Conservation (phyloP, 2,329 filamentous ascomycete species). For the Mariannaea elegans region DNA sequence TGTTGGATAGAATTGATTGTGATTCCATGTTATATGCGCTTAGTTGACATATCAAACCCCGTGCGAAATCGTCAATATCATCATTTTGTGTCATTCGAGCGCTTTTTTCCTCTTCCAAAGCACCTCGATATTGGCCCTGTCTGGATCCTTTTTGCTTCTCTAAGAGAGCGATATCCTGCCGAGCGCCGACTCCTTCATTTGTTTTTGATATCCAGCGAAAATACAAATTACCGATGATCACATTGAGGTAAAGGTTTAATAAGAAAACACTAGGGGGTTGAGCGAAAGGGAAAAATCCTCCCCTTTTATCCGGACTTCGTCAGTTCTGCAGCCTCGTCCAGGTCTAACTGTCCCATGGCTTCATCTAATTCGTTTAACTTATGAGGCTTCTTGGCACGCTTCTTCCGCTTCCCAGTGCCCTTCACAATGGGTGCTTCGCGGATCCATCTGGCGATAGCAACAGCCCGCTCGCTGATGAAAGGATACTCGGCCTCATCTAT, state of each 20-base stretch:
- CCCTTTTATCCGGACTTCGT: constrained; percentile 3
- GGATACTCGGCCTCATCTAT: constrained; percentile 75
- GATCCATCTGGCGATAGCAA: constrained; percentile 76
- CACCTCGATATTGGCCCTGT: too few relatives aligned
- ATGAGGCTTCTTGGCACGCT: constrained; percentile 39
- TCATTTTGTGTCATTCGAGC: too few relatives aligned
- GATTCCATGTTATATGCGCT: too few relatives aligned
- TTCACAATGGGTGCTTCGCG: constrained; percentile 60
- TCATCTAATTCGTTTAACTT: constrained; percentile 20
- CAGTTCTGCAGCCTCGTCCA: constrained; percentile 15
- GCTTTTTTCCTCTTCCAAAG: too few relatives aligned
- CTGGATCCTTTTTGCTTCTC: too few relatives aligned
- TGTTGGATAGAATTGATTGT: too few relatives aligned
- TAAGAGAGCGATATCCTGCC: too few relatives aligned
- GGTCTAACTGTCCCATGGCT: constrained; percentile 18
- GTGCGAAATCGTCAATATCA: too few relatives aligned
- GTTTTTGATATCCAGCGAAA: constrained; percentile 2
- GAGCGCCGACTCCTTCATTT: not conserved
- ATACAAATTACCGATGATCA: not conserved
- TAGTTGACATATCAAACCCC: too few relatives aligned
- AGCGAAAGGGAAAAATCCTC: not conserved
- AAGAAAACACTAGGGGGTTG: not conserved
- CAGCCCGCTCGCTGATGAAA: constrained; percentile 74
- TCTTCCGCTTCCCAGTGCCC: constrained; percentile 51
- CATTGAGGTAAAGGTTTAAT: too few relatives aligned